phyloP scores from a whole-genome alignment of 768 basidiomycete genomes.

The Tephrocybe rancida region DNA sequence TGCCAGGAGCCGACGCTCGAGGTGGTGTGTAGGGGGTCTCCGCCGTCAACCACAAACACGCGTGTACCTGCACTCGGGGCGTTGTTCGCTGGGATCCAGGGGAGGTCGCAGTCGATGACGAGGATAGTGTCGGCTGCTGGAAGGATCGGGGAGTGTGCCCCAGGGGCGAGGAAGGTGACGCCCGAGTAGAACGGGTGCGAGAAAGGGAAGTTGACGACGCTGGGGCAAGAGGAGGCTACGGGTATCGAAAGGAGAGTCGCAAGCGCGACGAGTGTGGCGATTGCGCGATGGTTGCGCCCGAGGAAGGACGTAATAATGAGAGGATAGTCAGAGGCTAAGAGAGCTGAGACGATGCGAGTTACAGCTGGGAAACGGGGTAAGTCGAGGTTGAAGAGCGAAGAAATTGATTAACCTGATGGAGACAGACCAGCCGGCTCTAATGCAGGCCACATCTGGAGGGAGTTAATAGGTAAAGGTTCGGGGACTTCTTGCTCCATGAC shows the following conservation, averaged over 20 bases:
- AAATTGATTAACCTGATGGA: slow-evolving; percentile 24
- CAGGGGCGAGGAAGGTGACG: slow-evolving; percentile 47
- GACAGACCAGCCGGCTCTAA: slow-evolving; percentile 53
- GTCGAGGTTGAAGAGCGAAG: background rate
- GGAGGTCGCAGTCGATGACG: slow-evolving; percentile 65
- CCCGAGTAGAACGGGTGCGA: slow-evolving; percentile 59
- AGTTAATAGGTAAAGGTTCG: slow-evolving; percentile 23
- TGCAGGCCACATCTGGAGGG: slow-evolving; percentile 50
- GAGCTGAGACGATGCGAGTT: slow-evolving; percentile 45
- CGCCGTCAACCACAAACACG: slow-evolving; percentile 63
- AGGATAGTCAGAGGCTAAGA: slow-evolving; percentile 52
- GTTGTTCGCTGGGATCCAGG: slow-evolving; percentile 60
- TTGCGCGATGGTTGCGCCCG: slow-evolving; percentile 54
- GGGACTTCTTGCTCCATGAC: slow-evolving; percentile 67
- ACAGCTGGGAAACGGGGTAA: slow-evolving; percentile 26
- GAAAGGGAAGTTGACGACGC: slow-evolving; percentile 54
- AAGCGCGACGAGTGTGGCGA: slow-evolving; percentile 46
- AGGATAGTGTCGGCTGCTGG: slow-evolving; percentile 62
- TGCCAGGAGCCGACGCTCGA: slow-evolving; percentile 25
- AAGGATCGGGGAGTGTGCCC: slow-evolving; percentile 48
- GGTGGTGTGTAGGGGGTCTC: slow-evolving; percentile 62
- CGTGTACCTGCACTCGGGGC: slow-evolving; percentile 43
- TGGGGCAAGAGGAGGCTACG: slow-evolving; percentile 52
- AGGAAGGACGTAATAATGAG: slow-evolving; percentile 68
- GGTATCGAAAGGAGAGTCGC: slow-evolving; percentile 57